Percentiles rank a stretch among this genome's conserved stretches.
phyloP scores from a whole-genome alignment of 495 filamentous ascomycete species.

The Penicillium coprophilum region DNA sequence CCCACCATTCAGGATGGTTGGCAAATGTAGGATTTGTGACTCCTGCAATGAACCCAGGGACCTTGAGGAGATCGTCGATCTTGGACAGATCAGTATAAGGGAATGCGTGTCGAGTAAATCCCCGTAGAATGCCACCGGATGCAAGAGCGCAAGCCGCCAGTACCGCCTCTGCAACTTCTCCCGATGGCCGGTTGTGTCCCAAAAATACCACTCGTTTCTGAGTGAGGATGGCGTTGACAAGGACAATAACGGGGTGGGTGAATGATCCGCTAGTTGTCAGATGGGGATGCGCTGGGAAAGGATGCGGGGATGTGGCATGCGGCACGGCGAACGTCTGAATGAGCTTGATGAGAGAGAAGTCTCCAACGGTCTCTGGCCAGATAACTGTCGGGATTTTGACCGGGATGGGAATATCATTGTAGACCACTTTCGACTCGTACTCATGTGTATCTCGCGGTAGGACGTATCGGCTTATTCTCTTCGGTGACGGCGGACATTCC shows the following conservation, averaged over 20 bases:
- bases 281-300: slow-evolving; percentile 85
- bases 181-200: slow-evolving; percentile 89
- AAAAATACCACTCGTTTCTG: slow-evolving; percentile 97
- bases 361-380: slow-evolving; percentile 93
- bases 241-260: slow-evolving; percentile 55
- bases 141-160: slow-evolving; percentile 89
- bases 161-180: slow-evolving; percentile 93
- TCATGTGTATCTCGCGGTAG: slow-evolving; percentile 94
- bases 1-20: slow-evolving; percentile 97
- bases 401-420: slow-evolving; percentile 91
- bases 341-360: slow-evolving; percentile 95
- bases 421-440: slow-evolving; percentile 90
- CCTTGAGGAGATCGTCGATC: slow-evolving; percentile 91
- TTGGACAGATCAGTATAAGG: slow-evolving; percentile 98
- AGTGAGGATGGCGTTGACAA: slow-evolving; percentile 70
- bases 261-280: slow-evolving; percentile 84
- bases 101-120: slow-evolving; percentile 97
- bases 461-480: slow-evolving; percentile 54
- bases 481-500: slow-evolving; percentile 46
- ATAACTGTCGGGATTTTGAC: slow-evolving; percentile 93
- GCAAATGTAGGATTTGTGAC: slow-evolving; percentile 97
- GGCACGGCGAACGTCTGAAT: slow-evolving; percentile 88
- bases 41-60: slow-evolving; percentile 96
- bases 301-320: slow-evolving; percentile 77
- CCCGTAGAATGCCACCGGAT: slow-evolving; percentile 89